Percentiles rank a stretch among this genome's conserved stretches.
phyloP scores from a whole-genome alignment of 352 stramenopile genomes.

The Globisporangium nunn region DNA sequence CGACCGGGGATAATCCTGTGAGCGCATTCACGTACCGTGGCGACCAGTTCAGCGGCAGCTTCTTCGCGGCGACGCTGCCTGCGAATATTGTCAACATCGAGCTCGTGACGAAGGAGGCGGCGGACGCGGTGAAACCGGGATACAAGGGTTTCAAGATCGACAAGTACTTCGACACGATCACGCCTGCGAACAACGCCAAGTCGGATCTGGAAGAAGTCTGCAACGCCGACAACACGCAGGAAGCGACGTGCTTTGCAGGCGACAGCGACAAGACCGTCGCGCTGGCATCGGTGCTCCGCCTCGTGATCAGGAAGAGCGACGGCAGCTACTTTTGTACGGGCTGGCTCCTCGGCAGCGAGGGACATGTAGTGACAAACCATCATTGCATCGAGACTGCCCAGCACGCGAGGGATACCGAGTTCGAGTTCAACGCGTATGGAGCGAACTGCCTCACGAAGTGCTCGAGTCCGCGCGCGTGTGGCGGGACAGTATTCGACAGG shows the following conservation, averaged over 20 bases:
- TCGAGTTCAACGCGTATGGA: constrained; percentile 60
- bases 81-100: constrained; percentile 39
- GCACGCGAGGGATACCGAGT: constrained; percentile 52
- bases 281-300: constrained; percentile 34
- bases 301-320: constrained; percentile 57
- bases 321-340: constrained; percentile 64
- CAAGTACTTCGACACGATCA: constrained; percentile 33
- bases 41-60: constrained; percentile 18
- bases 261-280: constrained; percentile 15
- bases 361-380: constrained; percentile 74
- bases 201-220: constrained; percentile 41
- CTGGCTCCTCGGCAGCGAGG: constrained; percentile 67
- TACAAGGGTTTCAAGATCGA: constrained; percentile 50
- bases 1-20: constrained; percentile 20
- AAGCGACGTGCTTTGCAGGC: constrained; percentile 43
- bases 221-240: constrained; percentile 45
- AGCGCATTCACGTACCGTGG: constrained; percentile 28
- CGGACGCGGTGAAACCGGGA: constrained; percentile 13
- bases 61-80: constrained; percentile 32
- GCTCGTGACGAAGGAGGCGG: constrained; percentile 26
- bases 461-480: constrained; percentile 21
- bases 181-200: constrained; percentile 22
- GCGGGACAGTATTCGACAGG: constrained; percentile 22
- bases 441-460: constrained; percentile 30
- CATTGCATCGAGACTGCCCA: constrained; percentile 55